phyloP scores from a whole-genome alignment of 75 land plant species.

The Picea glauca region DNA sequence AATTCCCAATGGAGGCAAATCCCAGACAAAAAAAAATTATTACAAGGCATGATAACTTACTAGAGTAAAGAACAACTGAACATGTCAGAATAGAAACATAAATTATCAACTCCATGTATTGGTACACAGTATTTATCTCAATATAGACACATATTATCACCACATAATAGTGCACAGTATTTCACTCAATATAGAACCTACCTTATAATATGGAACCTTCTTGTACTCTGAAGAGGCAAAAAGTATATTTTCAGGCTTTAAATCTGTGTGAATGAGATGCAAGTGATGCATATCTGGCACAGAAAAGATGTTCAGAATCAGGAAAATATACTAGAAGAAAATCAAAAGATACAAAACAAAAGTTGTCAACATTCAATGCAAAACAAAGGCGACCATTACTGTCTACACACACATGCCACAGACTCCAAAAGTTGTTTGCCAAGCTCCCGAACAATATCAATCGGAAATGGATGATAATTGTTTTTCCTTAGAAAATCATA shows the following conservation, averaged over 20 bases:
- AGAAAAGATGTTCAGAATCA: conserved; percentile 1
- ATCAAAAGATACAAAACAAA: neutral
- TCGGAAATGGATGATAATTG: conserved; percentile 71
- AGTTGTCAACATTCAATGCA: neutral
- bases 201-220: conserved; percentile 66
- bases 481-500: conserved; percentile 88
- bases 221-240: conserved; percentile 59
- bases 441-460: conserved; percentile 87
- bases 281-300: conserved; percentile 79
- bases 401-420: conserved; percentile 84
- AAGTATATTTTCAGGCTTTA: conserved; percentile 75
- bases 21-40: no score
- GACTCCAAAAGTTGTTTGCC: conserved; percentile 89
- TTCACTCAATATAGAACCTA: conserved; percentile 5
- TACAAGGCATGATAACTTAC: neutral
- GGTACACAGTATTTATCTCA: neutral
- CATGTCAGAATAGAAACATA: no score
- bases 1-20: neutral
- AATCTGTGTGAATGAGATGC: conserved; percentile 69
- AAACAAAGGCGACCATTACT: conserved; percentile 4
- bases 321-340: neutral
- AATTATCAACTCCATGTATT: neutral
- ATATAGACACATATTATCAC: neutral
- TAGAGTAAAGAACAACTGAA: no score
- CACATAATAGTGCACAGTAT: neutral